Evolutionary conservation across 805 yeast species (phyloP), one percentile per base, ranked within the genome.

Genomic region (Blastobotrys peoriensis): DNA sequence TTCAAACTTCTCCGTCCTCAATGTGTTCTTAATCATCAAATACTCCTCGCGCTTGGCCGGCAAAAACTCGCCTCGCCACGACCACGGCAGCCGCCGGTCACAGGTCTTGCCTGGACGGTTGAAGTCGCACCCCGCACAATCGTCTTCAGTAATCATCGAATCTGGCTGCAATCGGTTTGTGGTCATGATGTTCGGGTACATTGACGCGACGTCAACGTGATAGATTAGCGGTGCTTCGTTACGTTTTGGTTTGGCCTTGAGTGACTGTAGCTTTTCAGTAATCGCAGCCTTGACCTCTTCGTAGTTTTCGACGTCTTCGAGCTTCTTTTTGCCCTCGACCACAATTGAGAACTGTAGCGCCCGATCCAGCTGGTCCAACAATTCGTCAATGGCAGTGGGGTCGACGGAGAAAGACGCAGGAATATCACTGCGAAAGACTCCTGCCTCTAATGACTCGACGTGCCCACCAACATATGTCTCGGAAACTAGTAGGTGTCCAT

Each of bases 391-490:
- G 1, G 88, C 95, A 0, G 79, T 68, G 0, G 95, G 80, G 57
- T 88, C 96, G 33, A 94, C 71, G 25, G 73, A 75, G 66, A 94
- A 93, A 34, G 83, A 76, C 39, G 74, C 76, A 2, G 80, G 75
- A 27, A 93, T 71, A 59, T 93, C 99, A 41, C 94, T 83, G 55
- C 99, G 70, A 59, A 94, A 93, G 1, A 93, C 98, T 44, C 99
- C 99, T 6, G 98, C 96, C 63, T 94, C 98, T 44, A 94, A 67
- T 5, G 96, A 86, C 64, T 94, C 98, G 18, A 93, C 99, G 56
- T 93, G 98, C 1, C 99, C 99, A 47, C 99, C 99, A 21, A 93
- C 98, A 60, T 93, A 93, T 0, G 99, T 93, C 64, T 93, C 99
- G 1, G 95, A 82, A 58, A 91, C 97, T 35, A 93, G 63, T 44